Evolutionary conservation across 2,329 filamentous ascomycete genomes (phyloP).

Genomic region (Colletotrichum ledebouriae): DNA sequence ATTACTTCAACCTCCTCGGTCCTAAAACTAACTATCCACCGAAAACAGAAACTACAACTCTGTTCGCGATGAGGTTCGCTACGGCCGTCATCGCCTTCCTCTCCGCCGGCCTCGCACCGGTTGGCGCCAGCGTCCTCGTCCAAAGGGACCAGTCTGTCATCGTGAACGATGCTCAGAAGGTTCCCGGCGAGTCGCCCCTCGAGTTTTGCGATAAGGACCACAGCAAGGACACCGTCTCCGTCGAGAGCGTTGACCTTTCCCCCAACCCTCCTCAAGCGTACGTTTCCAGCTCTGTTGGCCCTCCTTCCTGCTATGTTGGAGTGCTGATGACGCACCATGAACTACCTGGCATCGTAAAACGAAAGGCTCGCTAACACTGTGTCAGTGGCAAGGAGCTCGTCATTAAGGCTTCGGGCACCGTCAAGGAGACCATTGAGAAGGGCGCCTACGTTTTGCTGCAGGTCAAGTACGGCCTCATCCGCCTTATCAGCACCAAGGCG

Average conservation of each 20-base stretch:
- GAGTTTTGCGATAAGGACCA: constrained; percentile 80
- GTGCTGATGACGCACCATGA: constrained; percentile 1
- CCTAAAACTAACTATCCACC: neutral
- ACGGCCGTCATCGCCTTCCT: constrained; percentile 60
- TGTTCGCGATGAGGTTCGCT: constrained; percentile 57
- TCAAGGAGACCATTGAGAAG: constrained; percentile 78
- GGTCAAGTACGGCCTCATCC: constrained; percentile 96
- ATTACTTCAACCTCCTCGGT: neutral
- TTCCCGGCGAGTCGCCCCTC: constrained; percentile 89
- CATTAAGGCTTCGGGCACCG: constrained; percentile 83
- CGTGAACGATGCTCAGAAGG: constrained; percentile 68
- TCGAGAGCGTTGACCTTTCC: constrained; percentile 82
- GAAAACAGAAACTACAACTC: constrained; percentile 2
- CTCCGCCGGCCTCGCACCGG: constrained; percentile 60
- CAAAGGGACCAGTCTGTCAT: constrained; percentile 63
- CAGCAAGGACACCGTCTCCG: constrained; percentile 76
- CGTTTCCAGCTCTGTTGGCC: constrained; percentile 52
- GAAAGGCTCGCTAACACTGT: constrained; percentile 34
- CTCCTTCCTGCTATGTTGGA: neutral
- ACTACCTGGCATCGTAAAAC: constrained; percentile 17
- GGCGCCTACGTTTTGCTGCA: constrained; percentile 86
- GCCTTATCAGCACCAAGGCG: constrained; percentile 82
- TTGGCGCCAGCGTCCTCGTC: constrained; percentile 61
- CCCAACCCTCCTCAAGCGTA: constrained; percentile 93
- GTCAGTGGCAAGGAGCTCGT: constrained; percentile 80